Conservation (phyloP, 495 filamentous ascomycete genomes). For the Filosporella fistucella region DNA sequence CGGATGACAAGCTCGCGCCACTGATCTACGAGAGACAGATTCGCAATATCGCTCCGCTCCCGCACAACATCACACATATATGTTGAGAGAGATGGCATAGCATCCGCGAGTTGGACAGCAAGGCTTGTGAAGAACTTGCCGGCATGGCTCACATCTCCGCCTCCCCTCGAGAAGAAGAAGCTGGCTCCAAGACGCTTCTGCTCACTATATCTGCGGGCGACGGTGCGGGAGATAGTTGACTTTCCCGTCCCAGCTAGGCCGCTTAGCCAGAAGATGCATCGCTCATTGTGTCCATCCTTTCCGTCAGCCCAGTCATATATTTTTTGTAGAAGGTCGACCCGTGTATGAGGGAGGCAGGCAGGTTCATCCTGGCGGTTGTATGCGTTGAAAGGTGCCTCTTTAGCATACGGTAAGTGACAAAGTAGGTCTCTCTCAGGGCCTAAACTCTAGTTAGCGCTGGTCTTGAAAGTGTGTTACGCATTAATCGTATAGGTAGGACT, state of each 20-base stretch:
- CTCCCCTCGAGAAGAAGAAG: conserved; percentile 4
- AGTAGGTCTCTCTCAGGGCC: not conserved
- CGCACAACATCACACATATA: not conserved
- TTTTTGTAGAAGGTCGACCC: conserved; percentile 1
- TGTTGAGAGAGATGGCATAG: not conserved
- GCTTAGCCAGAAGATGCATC: conserved; percentile 1
- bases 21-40: not conserved
- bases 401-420: not conserved
- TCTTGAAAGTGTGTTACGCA: not conserved
- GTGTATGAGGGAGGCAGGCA: conserved; percentile 1
- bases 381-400: conserved; percentile 6
- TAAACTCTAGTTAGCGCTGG: not conserved
- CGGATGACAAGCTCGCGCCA: not conserved
- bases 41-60: not conserved
- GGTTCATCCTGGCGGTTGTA: not conserved
- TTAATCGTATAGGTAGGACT: not conserved
- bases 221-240: not conserved
- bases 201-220: not conserved
- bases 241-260: conserved; percentile 2
- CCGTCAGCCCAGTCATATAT: conserved; percentile 4
- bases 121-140: conserved; percentile 2
- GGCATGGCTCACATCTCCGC: conserved; percentile 3
- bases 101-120: not conserved
- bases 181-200: conserved; percentile 2
- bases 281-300: conserved; percentile 1